Percentiles rank a stretch among this genome's conserved stretches.
Evolutionary conservation across 495 filamentous ascomycete genomes (phyloP).

Genomic region (Pyrenula aspistea): DNA sequence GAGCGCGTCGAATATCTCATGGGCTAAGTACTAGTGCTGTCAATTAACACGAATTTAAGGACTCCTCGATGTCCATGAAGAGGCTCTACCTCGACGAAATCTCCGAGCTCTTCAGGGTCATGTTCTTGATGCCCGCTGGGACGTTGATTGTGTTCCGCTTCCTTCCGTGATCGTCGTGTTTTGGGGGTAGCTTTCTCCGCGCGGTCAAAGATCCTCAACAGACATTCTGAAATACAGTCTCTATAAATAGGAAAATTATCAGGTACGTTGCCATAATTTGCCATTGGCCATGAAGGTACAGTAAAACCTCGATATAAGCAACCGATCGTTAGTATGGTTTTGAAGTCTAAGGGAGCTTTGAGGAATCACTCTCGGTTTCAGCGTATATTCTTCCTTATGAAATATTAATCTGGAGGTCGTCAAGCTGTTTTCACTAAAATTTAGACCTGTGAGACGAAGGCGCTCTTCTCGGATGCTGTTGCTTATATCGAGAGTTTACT

Average conservation of each 20-base stretch:
- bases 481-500: no score
- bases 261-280: no score
- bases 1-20: slow-evolving; percentile 53
- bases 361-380: no score
- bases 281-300: no score
- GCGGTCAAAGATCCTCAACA: background rate
- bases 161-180: background rate
- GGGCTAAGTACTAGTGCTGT: slow-evolving; percentile 50
- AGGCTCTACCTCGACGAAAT: slow-evolving; percentile 49
- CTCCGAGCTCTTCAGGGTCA: slow-evolving; percentile 56
- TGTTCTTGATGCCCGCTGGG: slow-evolving; percentile 8
- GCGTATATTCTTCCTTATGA: no score
- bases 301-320: no score
- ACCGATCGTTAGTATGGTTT: no score
- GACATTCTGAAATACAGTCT: background rate
- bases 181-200: slow-evolving; percentile 10
- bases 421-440: no score
- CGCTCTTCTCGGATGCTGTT: no score
- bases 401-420: no score
- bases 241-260: background rate
- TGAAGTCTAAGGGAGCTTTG: no score
- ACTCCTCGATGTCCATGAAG: background rate
- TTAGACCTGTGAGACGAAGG: no score
- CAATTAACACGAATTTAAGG: background rate
- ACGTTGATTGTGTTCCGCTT: background rate